Base-by-base conservation (phyloP, 345 rosid species). In the Aethionema arabicum region DNA sequence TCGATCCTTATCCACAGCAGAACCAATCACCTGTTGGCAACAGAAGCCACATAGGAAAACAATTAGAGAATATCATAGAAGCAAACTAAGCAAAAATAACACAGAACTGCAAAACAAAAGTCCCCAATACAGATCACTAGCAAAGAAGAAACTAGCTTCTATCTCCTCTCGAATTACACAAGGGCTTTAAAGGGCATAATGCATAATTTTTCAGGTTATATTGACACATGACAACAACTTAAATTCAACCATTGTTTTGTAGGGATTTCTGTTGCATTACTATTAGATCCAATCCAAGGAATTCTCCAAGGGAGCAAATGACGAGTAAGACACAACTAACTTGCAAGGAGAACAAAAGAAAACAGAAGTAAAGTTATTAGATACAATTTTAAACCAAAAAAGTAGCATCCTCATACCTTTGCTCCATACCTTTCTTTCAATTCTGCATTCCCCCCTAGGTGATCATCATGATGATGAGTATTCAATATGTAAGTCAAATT, bases 381-480 rank as follows among this genome's bases (percentile, higher is more conserved):
- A 21, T 3, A 37, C 16, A 66, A 11, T 14, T 59, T 29, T 0
- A 30, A 39, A 8, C 41, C 0, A 0, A 42, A 41, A 44, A 42
- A 33, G 42, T 12, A 69, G 56, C 32, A 39, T 61, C 56, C 39
- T 51, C 87, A 59, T 90, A 95, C 97, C 99, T 95, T 90, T 31
- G 99, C 97, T 58, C 99, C 99, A 11, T 83, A 95, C 81, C 83
- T 90, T 71, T 85, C 96, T 85, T 95, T 95, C 81, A 95, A 74
- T 66, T 88, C 97, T 55, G 76, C 65, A 71, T 95, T 95, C 56
- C 99, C 99, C 30, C 93, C 93, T 0, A 96, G 74, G 65, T 90
- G 97, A 72, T 90, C 95, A 75, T 78, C 65, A 70, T 88, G 96
- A 75, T 95, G 99, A 80, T 95, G 97, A 31, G 99, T 95, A 67